Conservation (phyloP, 305 asterid genomes). For the Fraxinus xanthoxyloides region DNA sequence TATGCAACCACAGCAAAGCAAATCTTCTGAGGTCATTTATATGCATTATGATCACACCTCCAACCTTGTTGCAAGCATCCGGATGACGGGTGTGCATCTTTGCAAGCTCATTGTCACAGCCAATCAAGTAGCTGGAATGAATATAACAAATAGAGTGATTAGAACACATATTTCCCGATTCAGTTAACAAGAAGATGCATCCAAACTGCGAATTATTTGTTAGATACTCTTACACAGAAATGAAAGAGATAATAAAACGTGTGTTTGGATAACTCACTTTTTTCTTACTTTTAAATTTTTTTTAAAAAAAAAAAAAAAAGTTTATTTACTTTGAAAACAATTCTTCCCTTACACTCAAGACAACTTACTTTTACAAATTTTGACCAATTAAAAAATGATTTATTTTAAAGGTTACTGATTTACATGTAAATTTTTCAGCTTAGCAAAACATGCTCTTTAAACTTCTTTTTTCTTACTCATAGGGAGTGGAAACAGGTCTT, state of each 20-base stretch:
- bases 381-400: background rate
- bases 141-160: conserved; percentile 14
- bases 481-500: conserved; percentile 92
- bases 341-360: background rate
- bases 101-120: conserved; percentile 94
- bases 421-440: background rate
- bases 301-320: background rate
- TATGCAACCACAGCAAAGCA: conserved; percentile 82
- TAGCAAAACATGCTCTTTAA: background rate
- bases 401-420: background rate
- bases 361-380: background rate
- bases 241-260: background rate
- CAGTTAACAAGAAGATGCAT: background rate
- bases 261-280: background rate
- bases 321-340: background rate
- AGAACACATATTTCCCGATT: background rate
- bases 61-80: conserved; percentile 86
- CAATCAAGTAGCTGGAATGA: conserved; percentile 72
- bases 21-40: conserved; percentile 69
- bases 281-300: background rate
- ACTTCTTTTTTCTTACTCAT: conserved; percentile 55
- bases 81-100: conserved; percentile 86
- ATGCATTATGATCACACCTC: conserved; percentile 95
- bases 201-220: background rate
- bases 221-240: background rate